Evolutionary conservation across 164 flowering plant genomes (phyloP).

Genomic region (Aristolochia contorta): DNA sequence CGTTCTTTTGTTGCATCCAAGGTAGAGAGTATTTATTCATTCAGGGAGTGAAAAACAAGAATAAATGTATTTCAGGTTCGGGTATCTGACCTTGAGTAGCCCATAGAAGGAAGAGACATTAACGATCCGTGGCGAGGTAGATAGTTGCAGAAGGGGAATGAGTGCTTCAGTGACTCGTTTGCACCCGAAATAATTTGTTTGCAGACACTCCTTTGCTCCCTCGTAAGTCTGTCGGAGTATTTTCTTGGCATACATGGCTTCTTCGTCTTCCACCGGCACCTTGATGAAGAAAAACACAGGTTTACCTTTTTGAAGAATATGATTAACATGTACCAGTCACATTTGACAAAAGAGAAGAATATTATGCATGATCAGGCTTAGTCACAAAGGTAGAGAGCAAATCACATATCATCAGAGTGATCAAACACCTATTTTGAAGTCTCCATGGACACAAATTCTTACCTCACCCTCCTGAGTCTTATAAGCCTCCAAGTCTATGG

Average conservation of each 20-base stretch:
- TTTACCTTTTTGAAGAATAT: too few relatives aligned
- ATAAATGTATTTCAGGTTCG: too few relatives aligned
- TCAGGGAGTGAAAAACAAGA: too few relatives aligned
- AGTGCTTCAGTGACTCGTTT: slow-evolving; percentile 17
- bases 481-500: slow-evolving; percentile 37
- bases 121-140: slow-evolving; percentile 16
- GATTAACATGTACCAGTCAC: too few relatives aligned
- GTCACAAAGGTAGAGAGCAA: too few relatives aligned
- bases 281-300: too few relatives aligned
- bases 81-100: slow-evolving; percentile 7
- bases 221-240: slow-evolving; percentile 21
- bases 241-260: slow-evolving; percentile 27
- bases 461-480: slow-evolving; percentile 20
- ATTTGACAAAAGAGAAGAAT: too few relatives aligned
- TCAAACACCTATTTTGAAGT: too few relatives aligned
- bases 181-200: slow-evolving; percentile 20
- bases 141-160: slow-evolving; percentile 17
- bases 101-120: slow-evolving; percentile 14
- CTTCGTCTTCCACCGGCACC: slow-evolving; percentile 44
- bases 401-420: too few relatives aligned
- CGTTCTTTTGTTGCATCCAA: too few relatives aligned
- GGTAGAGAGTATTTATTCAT: too few relatives aligned
- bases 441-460: not conserved
- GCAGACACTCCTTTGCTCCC: slow-evolving; percentile 14
- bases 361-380: too few relatives aligned